Conservation (phyloP, 768 basidiomycete species). For the Boletus bicolor region DNA sequence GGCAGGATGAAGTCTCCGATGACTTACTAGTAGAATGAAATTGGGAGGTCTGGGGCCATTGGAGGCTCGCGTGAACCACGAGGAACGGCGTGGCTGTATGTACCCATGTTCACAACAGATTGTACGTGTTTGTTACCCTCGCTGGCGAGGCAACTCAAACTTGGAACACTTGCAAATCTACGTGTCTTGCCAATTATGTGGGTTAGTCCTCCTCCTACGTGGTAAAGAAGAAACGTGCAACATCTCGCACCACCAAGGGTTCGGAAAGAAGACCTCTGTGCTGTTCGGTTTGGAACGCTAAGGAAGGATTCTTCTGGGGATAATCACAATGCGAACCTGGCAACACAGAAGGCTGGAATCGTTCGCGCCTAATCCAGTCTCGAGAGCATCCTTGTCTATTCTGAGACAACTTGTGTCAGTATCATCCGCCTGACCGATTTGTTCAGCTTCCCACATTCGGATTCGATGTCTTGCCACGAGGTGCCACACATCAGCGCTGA, state of each 20-base stretch:
- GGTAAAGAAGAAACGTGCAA: neutral
- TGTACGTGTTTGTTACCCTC: neutral
- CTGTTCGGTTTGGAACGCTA: neutral
- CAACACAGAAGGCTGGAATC: too few species aligned
- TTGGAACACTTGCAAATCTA: neutral
- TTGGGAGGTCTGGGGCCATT: too few species aligned
- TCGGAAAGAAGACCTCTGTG: neutral
- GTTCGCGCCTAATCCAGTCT: neutral
- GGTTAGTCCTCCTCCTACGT: neutral
- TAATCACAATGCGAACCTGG: neutral
- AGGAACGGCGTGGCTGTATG: too few species aligned
- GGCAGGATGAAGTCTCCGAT: too few species aligned
- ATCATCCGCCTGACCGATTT: neutral
- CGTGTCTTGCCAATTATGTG: neutral
- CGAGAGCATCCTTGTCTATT: neutral
- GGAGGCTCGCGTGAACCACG: too few species aligned
- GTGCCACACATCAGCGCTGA: neutral
- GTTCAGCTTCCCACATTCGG: conserved; percentile 5
- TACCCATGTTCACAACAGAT: neutral
- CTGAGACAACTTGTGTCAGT: neutral
- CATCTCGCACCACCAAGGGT: neutral
- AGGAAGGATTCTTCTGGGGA: conserved; percentile 9
- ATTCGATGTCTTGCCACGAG: neutral
- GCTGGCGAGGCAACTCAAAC: neutral
- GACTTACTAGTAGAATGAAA: too few species aligned